Base-by-base conservation (phyloP, 768 basidiomycete genomes). In the Trametes cingulata region DNA sequence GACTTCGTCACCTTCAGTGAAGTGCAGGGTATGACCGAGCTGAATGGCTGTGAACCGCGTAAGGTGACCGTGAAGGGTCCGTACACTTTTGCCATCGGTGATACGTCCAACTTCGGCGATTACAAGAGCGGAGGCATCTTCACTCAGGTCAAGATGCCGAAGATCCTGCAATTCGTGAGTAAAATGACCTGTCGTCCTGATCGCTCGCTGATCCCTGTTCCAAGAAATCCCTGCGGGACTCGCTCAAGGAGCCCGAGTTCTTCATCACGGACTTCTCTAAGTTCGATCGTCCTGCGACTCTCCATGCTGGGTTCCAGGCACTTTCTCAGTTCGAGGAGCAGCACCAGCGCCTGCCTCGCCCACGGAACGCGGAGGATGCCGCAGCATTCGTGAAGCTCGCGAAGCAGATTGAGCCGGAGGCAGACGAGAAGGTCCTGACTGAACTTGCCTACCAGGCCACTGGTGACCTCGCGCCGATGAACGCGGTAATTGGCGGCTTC, bases 81-180 rank as follows among this genome's bases (percentile, higher is more conserved):
- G 0, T 99, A 98, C 72, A 98, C 97, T 0, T 99, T 99, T 75
- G 80, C 89, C 29, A 96, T 99, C 58, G 96, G 97, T 2, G 93
- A 97, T 72, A 98, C 95, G 2, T 83, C 87, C 29, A 81, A 81
- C 36, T 71, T 97, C 12, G 80, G 86, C 25, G 80, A 84, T 45
- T 98, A 98, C 76, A 84, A 87, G 65, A 71, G 84, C 27, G 97
- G 96, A 24, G 97, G 97, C 37, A 90, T 95, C 62, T 99, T 98
- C 73, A 94, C 92, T 7, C 97, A 99, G 74, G 95, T 98, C 64
- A 99, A 98, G 78, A 96, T 98, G 94, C 97, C 97, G 10, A 98
- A 96, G 77, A 82, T 94, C 50, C 77, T 98, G 49, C 85, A 94
- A 72, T 99, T 98, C 69, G 96, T 98, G 68, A 69, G 94, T 81